phyloP scores from a whole-genome alignment of 2,329 filamentous ascomycete species.

The Fusarium fracticaudum region DNA sequence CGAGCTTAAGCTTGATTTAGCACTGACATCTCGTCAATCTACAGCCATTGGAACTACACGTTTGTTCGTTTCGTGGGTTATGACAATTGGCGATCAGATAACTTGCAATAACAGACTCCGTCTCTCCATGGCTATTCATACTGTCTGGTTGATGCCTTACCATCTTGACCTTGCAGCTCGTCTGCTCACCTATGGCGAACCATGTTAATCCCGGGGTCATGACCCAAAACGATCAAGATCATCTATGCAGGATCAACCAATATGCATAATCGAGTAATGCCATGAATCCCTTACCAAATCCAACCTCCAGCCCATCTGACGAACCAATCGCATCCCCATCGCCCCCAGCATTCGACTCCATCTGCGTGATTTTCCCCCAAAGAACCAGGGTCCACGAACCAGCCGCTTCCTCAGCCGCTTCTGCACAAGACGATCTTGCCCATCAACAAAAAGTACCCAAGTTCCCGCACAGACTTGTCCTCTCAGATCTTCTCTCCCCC shows the following conservation, averaged over 20 bases:
- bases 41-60: too few species aligned
- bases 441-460: constrained; percentile 7
- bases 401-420: neutral
- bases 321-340: neutral
- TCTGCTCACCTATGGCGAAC: neutral
- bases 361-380: constrained; percentile 1
- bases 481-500: neutral
- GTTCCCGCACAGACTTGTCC: constrained; percentile 10
- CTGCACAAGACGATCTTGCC: neutral
- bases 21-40: neutral
- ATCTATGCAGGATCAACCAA: neutral
- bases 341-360: neutral
- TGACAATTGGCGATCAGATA: neutral
- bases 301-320: neutral
- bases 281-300: neutral
- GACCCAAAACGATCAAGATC: neutral
- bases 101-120: rapidly evolving
- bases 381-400: neutral
- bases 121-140: neutral
- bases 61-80: too few species aligned
- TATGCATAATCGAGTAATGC: neutral
- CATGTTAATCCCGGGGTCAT: neutral
- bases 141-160: neutral
- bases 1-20: neutral
- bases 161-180: neutral